Conservation (phyloP, 495 filamentous ascomycete species). For the Penicillium lividum region DNA sequence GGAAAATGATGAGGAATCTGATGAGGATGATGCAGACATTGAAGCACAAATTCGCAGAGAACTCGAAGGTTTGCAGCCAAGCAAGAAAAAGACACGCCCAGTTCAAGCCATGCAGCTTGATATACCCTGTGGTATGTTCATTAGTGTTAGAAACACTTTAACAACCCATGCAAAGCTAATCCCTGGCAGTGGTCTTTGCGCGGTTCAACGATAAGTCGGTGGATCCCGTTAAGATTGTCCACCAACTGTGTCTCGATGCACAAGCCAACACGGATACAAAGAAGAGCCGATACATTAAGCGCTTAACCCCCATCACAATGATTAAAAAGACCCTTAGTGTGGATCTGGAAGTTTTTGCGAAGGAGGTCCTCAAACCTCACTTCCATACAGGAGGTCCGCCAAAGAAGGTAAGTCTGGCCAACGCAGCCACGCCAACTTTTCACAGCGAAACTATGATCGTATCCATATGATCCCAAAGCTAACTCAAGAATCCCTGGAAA, state of each 20-base stretch:
- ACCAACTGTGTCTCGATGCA: constrained; percentile 70
- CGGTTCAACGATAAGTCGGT: constrained; percentile 58
- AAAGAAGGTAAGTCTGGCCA: constrained; percentile 45
- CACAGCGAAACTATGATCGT: background rate
- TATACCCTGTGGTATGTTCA: constrained; percentile 71
- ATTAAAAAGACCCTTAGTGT: constrained; percentile 78
- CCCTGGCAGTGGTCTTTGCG: constrained; percentile 41
- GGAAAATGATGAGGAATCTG: constrained; percentile 34
- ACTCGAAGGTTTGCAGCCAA: constrained; percentile 62
- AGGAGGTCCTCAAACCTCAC: constrained; percentile 65
- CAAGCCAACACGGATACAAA: constrained; percentile 51
- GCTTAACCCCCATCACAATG: constrained; percentile 76
- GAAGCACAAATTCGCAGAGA: constrained; percentile 82
- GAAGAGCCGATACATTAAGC: constrained; percentile 73
- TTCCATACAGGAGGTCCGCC: constrained; percentile 62
- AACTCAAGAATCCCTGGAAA: constrained; percentile 11
- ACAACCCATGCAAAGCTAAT: constrained; percentile 16
- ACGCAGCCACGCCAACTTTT: background rate
- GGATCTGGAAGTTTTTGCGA: constrained; percentile 71
- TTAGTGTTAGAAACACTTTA: constrained; percentile 24
- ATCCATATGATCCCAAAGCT: background rate
- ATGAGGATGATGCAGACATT: constrained; percentile 63
- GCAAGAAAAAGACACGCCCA: constrained; percentile 42
- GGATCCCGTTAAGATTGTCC: constrained; percentile 78
- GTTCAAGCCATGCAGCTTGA: constrained; percentile 70